Base-by-base conservation (phyloP, 2,329 filamentous ascomycete species). In the Xylariaceae sp. region DNA sequence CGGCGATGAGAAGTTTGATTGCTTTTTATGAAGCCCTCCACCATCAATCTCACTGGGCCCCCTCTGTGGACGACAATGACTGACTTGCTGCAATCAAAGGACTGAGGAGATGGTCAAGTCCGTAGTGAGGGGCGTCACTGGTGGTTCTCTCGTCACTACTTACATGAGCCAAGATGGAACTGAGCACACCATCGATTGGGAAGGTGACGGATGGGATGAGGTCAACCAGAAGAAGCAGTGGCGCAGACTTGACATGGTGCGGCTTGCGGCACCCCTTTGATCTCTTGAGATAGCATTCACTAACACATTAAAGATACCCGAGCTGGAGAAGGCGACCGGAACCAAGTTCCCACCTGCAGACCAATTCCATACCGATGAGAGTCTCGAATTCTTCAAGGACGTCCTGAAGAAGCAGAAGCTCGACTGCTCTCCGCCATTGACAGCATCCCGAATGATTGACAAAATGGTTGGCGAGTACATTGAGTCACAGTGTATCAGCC, bases 371-470 rank as follows among this genome's bases (percentile, higher is more conserved):
- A 97, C 91, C 4, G 75, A 84, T 18, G 91, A 95, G 76, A 91
- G 90, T 54, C 89, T 90, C 71, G 83, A 89, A 53, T 99, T 97
- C 81, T 83, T 99, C 70, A 86, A 86, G 77, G 75, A 77, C 38
- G 73, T 97, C 16, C 82, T 96, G 62, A 88, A 66, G 59, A 63
- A 64, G 61, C 47, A 63, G 16, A 89, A 90, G 42, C 82, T 99
- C 36, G 89, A 96, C 43, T 97, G 93, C 78, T 81, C 89, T 41
- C 88, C 92, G 28, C 95, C 94, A 1, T 79, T 92, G 62, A 99
- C 94, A 62, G 97, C 96, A 68, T 86, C 93, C 7, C 87, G 94
- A 63, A 97, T 99, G 88, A 86, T 99, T 49, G 94, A 99, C 75
- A 95, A 92, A 73, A 82, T 99, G 33, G 87, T 90, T 31, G 91